Percentiles rank a stretch among this genome's conserved stretches.
phyloP scores from a whole-genome alignment of 2,329 filamentous ascomycete genomes.

The Cordyceps pruinosa region DNA sequence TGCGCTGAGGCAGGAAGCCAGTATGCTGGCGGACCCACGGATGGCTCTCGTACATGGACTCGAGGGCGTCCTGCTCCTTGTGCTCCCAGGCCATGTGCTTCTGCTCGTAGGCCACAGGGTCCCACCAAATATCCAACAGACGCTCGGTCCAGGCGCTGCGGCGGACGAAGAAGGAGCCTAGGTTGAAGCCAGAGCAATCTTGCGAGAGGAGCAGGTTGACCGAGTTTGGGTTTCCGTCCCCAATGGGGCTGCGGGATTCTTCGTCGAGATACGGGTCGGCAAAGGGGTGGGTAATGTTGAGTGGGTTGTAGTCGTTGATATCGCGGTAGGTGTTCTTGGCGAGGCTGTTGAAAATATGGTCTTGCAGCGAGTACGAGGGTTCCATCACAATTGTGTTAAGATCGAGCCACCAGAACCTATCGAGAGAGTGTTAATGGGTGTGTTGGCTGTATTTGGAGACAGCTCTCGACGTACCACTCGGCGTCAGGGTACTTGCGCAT shows the following conservation, averaged over 20 bases:
- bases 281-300: conserved; percentile 85
- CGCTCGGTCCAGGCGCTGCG: conserved; percentile 86
- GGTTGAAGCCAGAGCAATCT: conserved; percentile 92
- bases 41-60: conserved; percentile 84
- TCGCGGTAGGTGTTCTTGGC: conserved; percentile 76
- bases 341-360: conserved; percentile 81
- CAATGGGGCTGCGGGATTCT: conserved; percentile 61
- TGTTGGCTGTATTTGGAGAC: background rate
- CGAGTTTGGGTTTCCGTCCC: conserved; percentile 70
- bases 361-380: conserved; percentile 79
- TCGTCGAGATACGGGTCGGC: conserved; percentile 69
- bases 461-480: conserved; percentile 66
- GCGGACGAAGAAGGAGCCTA: conserved; percentile 89
- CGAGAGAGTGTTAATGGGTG: background rate
- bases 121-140: conserved; percentile 95
- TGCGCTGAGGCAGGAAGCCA: conserved; percentile 83
- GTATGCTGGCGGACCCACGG: conserved; percentile 88
- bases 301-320: conserved; percentile 91
- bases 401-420: conserved; percentile 99
- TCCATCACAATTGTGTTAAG: conserved; percentile 99
- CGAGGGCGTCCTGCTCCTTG: conserved; percentile 93
- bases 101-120: conserved; percentile 94
- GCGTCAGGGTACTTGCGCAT: conserved; percentile 92
- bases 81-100: conserved; percentile 99
- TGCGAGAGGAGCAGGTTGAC: conserved; percentile 86